Conservation (phyloP, 2,329 filamentous ascomycete genomes). For the Cadophora gregata region DNA sequence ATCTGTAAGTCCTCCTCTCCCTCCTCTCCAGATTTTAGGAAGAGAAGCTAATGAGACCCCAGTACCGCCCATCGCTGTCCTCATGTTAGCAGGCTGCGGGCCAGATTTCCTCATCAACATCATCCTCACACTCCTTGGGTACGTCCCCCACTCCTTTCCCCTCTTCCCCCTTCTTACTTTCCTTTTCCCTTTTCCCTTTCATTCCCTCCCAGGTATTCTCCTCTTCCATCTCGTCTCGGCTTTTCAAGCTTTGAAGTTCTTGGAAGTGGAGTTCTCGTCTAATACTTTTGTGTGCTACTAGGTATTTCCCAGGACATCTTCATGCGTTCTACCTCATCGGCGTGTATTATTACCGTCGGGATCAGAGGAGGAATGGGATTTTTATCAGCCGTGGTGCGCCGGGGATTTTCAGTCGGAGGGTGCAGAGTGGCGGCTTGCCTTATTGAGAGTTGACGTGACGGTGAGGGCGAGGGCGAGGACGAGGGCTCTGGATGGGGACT, state of each 20-base stretch:
- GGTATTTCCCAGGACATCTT: constrained; percentile 79
- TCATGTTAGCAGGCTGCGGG: constrained; percentile 88
- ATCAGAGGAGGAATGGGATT: constrained; percentile 16
- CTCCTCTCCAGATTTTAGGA: not conserved
- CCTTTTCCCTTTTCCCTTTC: not conserved
- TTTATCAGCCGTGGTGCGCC: constrained; percentile 16
- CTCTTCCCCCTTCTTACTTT: constrained; percentile 17
- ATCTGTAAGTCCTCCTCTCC: constrained; percentile 11
- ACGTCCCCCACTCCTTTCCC: constrained; percentile 21
- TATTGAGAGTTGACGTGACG: not conserved
- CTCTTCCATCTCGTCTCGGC: not conserved
- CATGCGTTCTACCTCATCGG: constrained; percentile 92
- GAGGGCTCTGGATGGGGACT: not conserved
- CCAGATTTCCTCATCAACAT: constrained; percentile 91
- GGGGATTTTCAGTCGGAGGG: constrained; percentile 22
- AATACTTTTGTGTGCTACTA: constrained; percentile 5
- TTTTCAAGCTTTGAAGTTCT: too few relatives aligned
- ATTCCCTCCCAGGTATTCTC: not conserved
- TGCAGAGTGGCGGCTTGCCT: constrained; percentile 27
- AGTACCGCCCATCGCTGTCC: constrained; percentile 87
- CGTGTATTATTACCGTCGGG: constrained; percentile 67
- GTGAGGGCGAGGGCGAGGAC: not conserved
- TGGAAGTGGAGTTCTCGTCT: not conserved
- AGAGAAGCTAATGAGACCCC: constrained; percentile 44
- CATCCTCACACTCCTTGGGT: constrained; percentile 74